Evolutionary conservation across 2,329 filamentous ascomycete genomes (phyloP).

Genomic region (Fusarium coffeatum): DNA sequence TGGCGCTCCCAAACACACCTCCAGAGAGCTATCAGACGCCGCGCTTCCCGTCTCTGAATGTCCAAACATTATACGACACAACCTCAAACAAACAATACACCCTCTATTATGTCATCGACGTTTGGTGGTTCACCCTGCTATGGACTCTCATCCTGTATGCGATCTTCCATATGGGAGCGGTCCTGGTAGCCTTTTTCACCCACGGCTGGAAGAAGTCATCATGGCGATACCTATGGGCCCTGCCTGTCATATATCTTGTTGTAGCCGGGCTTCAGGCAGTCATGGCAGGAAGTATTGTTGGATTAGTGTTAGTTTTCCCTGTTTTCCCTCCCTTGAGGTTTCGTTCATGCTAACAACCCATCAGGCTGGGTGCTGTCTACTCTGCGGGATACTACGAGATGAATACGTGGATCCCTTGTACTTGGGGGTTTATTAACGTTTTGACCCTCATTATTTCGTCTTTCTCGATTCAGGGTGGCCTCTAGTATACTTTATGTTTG

Average conservation of each 20-base stretch:
- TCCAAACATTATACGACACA: constrained; percentile 66
- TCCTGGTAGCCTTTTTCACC: constrained; percentile 76
- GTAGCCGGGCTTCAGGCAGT: constrained; percentile 81
- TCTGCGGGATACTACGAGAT: constrained; percentile 85
- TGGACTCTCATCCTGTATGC: constrained; percentile 88
- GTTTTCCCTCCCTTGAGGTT: constrained; percentile 48
- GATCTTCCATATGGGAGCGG: constrained; percentile 78
- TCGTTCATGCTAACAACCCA: constrained; percentile 21
- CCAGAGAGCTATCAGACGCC: constrained; percentile 72
- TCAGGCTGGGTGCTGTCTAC: constrained; percentile 82
- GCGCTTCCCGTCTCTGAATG: constrained; percentile 84
- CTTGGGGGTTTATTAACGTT: constrained; percentile 88
- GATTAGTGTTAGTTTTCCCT: constrained; percentile 72
- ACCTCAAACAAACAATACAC: constrained; percentile 60
- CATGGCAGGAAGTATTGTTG: constrained; percentile 83
- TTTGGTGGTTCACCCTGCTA: constrained; percentile 87
- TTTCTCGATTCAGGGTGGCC: constrained; percentile 90
- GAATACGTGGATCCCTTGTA: constrained; percentile 93
- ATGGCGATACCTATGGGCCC: constrained; percentile 75
- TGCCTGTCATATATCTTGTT: constrained; percentile 76
- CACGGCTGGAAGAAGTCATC: constrained; percentile 70
- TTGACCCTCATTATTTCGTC: constrained; percentile 86
- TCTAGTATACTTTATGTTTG: constrained; percentile 61
- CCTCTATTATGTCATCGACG: constrained; percentile 80
- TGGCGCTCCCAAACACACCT: constrained; percentile 48